Base-by-base conservation (phyloP, 345 rosid genomes). In the Heritiera fomes region DNA sequence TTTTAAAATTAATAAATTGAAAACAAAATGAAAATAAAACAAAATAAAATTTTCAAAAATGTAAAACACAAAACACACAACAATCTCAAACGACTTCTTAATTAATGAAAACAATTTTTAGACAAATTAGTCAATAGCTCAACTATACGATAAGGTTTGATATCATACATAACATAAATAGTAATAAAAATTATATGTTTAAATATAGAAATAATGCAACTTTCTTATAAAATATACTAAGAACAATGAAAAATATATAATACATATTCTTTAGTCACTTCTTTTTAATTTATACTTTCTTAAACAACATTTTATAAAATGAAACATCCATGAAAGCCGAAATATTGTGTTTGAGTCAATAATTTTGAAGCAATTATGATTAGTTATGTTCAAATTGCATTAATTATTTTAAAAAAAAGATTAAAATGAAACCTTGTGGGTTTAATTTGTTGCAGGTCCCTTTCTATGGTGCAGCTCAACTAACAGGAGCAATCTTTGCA, bases 381-480 rank as follows among this genome's bases (percentile, higher is more conserved):
- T 46, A 72, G 17, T 18, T 53, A 72, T 53, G 23, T 34, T 18
- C 49, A 53, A 72, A 34, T 32, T 71, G 46, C 46, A 50, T 11
- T 17, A 20, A 28, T 9, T 62, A n/a, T 18, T 28, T 28, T 3
- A 66, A 12, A 23, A 7, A 76, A 66, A 12, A 23, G 10, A 76
- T 34, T 3, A 56, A 65, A 43, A 40, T 17, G 8, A 55, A 61
- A 30, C 8, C 62, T 11, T 55, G 30, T 49, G 14, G 11, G 45
- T 40, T 41, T 17, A 40, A 18, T 28, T n/a, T 64, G 2, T 34
- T 76, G 76, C 82, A 87, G 90, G 90, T 89, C 1, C 89, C 92
- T 20, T 58, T 87, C 49, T 89, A 89, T 78, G 87, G 81, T 40
- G 85, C 66, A 55, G 90, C 87, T 14, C 92, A 89, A 72, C 9